Percentiles rank a stretch among this genome's conserved stretches.
phyloP scores from a whole-genome alignment of 2,329 filamentous ascomycete species.

The Trichoderma gracile region DNA sequence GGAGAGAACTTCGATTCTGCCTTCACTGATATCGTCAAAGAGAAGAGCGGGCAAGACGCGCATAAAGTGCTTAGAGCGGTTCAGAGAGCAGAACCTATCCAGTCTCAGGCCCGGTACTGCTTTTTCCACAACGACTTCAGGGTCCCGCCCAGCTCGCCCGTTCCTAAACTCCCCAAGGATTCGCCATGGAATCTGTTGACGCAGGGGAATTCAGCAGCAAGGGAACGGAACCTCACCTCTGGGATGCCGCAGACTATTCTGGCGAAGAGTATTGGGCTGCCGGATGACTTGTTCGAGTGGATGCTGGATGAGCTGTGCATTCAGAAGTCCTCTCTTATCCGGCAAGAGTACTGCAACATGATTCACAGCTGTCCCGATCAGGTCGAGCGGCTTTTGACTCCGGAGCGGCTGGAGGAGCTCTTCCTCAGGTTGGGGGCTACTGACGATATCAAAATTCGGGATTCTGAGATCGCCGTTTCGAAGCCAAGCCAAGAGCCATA shows the following conservation, averaged over 20 bases:
- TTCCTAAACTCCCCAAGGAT: conserved; percentile 37
- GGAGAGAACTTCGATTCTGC: conserved; percentile 27
- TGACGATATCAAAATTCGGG: conserved; percentile 43
- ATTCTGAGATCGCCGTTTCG: conserved; percentile 29
- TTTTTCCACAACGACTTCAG: conserved; percentile 49
- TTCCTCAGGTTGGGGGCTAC: conserved; percentile 61
- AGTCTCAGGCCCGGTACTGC: conserved; percentile 44
- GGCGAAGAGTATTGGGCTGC: conserved; percentile 43
- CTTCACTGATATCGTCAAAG: conserved; percentile 38
- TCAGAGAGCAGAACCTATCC: conserved; percentile 49
- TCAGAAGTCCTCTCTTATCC: conserved; percentile 57
- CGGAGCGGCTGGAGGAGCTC: conserved; percentile 50
- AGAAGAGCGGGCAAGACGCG: conserved; percentile 46
- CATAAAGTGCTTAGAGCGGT: conserved; percentile 52
- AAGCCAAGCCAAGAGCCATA: conserved; percentile 36
- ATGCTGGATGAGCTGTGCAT: conserved; percentile 59
- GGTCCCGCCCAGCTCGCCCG: conserved; percentile 32
- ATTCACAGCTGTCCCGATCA: conserved; percentile 49
- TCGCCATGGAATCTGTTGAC: conserved; percentile 52
- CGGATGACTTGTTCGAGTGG: conserved; percentile 68
- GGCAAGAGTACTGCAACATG: conserved; percentile 61
- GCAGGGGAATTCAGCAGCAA: conserved; percentile 46
- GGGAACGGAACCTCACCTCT: conserved; percentile 61
- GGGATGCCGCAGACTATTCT: conserved; percentile 60
- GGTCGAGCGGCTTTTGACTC: conserved; percentile 47